Base-by-base conservation (phyloP, 2,329 filamentous ascomycete species). In the Arachnomyces sp. region DNA sequence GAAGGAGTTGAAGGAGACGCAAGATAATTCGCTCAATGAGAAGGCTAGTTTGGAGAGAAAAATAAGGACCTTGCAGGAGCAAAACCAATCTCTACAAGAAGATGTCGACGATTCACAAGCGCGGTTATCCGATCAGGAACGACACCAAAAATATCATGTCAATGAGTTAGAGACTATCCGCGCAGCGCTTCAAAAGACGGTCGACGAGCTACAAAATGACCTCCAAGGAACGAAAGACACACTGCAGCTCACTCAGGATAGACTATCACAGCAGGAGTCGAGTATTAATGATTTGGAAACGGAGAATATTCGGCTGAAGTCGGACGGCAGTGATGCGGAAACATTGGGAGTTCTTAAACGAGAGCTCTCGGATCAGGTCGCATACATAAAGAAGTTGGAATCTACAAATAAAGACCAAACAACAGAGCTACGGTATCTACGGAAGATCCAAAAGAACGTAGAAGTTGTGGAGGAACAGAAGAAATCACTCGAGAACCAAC, bases 381-480 rank as follows among this genome's bases (percentile, higher is more conserved):
- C 79, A n/a, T 88, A 96, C 55, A 94, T 95, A 48, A 81, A 86
- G 44, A 81, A 78, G 21, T 71, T 98, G 3, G 92, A 98, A 59
- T 74, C 77, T 1, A 78, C 78, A 28, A 95, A 87, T 47, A 75
- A 86, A 16, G 86, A 94, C 36, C 86, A 95, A 55, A 70, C 78
- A 11, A 64, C 74, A 0, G 90, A 98, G 58, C 67, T 98, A 28
- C 86, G 84, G 52, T 83, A 88, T 50, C 73, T 93, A 29, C 82
- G 88, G 11, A 84, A 88, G 50, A 67, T 83, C 3, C 82, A 88
- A 59, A 90, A 86, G 63, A 86, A 85, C n/a, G 82, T 95, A 1
- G 86, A 95, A 55, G 77, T 98, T 2, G 84, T 96, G 0, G 88
- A 98, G 58, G 92, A 98, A 60, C 88, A 98, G 67, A 96, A 96